Evolutionary conservation across 441 rosid species (phyloP), one percentile per base, ranked within the genome.

Genomic region (Erodium moschatum): DNA sequence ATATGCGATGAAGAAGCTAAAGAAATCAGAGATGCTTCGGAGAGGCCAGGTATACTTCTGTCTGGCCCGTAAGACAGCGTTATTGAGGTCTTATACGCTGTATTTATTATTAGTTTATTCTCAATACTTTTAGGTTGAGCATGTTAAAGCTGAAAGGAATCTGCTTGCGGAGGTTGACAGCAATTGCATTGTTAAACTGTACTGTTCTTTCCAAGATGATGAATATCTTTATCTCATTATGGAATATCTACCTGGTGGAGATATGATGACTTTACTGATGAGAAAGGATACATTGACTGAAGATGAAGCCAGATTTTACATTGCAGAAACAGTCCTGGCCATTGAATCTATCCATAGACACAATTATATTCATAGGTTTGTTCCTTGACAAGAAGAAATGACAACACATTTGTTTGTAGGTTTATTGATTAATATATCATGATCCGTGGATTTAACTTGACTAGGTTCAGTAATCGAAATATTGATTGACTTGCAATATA

Each of bases 381-480:
- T 56, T 56, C 27, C 63, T 48, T 48, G 54, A 48, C 54, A 48
- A 48, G 0, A 48, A 7, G 16, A 11, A 48, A 48, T 11, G 54
- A 4, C n/a, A 10, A 9, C 50, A 90, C 70, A 90, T 90, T 66
- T 92, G 88, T 78, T 24, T 24, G 27, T 24, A 90, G 94, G 96
- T 88, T 68, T 69, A 77, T 69, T 33, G 60, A 64, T 21, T 5
- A 46, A 69, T 42, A 48, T 64, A 61, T 11, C 9, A 65, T 50
- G 60, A 19, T 76, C 35, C 35, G 0, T 52, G 35, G 58, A 19
- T 58, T 15, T 50, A 42, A 67, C 64, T 68, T 64, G 16, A 16
- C 66, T 31, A 44, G 20, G 35, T 64, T 69, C 19, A 48, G 15
- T 66, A 21, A 60, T 11, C 24, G 44, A 69, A 72, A 67, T 71